These are phyloP conservation scores for Torulaspora franciscae DNA, from an alignment of 805 yeast species.

Conservation along the genomic window DNA sequence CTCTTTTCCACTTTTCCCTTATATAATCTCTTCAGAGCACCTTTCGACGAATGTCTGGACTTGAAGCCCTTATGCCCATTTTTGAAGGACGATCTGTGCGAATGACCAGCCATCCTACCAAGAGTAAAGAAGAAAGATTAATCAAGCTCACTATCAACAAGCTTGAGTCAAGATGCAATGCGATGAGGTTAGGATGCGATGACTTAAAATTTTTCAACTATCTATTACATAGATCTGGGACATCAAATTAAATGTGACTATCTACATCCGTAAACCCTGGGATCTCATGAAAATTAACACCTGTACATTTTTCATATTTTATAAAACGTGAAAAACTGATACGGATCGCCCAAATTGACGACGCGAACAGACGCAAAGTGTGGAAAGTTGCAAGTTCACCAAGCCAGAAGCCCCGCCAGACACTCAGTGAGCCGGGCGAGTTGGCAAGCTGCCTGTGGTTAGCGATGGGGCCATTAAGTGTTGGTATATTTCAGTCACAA, in stretches of 20 bases:
- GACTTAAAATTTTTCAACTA: constrained; percentile 14
- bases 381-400: constrained; percentile 1
- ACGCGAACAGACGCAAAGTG: neutral
- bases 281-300: neutral
- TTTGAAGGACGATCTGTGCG: constrained; percentile 81
- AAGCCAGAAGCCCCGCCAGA: neutral
- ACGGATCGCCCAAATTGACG: neutral
- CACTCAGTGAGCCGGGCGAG: neutral
- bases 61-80: constrained; percentile 87
- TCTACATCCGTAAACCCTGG: constrained; percentile 4
- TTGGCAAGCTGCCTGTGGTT: neutral
- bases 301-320: neutral
- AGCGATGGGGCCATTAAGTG: neutral
- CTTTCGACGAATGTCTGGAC: constrained; percentile 84
- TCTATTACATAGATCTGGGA: neutral
- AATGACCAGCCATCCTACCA: constrained; percentile 61
- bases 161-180: neutral
- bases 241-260: neutral
- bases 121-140: constrained; percentile 5
- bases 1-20: constrained; percentile 83
- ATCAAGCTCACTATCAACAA: too few relatives aligned
- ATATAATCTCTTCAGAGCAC: constrained; percentile 69
- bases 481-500: neutral
- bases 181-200: constrained; percentile 2
- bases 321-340: neutral